phyloP scores from a whole-genome alignment of 108 stramenopile species.

The Pseudonitzschia pungens region DNA sequence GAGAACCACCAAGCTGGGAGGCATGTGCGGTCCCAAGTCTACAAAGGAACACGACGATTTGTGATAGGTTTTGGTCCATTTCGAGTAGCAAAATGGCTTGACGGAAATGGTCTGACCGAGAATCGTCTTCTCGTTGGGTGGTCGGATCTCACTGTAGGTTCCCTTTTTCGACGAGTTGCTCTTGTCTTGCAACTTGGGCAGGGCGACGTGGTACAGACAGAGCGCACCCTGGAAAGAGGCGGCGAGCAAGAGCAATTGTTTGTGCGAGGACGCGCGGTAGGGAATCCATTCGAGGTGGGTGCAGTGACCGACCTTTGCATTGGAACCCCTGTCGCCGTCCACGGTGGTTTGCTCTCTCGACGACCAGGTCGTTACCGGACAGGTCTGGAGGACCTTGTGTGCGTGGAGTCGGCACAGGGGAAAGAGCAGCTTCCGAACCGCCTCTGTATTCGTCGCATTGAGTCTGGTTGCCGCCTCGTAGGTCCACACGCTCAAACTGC shows the following conservation, averaged over 20 bases:
- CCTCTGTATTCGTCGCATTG: conserved; percentile 18
- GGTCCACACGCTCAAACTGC: conserved; percentile 67
- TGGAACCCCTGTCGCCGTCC: neutral
- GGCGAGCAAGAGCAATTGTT: conserved; percentile 54
- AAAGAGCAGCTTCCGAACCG: conserved; percentile 35
- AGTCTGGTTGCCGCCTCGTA: conserved; percentile 59
- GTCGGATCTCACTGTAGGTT: conserved; percentile 14
- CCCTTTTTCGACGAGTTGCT: neutral
- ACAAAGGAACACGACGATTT: conserved; percentile 30
- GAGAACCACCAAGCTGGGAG: conserved; percentile 25
- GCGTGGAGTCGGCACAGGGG: conserved; percentile 54
- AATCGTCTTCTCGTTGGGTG: conserved; percentile 34
- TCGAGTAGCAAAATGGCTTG: conserved; percentile 27
- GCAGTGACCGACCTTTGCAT: conserved; percentile 41
- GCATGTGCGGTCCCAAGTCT: conserved; percentile 45
- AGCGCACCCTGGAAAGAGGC: conserved; percentile 72
- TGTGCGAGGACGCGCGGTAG: conserved; percentile 35
- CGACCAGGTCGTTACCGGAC: conserved; percentile 4
- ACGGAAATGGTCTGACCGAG: conserved; percentile 28
- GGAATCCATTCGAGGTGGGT: conserved; percentile 65
- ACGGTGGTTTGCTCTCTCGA: conserved; percentile 1
- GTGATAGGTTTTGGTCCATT: conserved; percentile 28
- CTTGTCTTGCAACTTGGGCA: conserved; percentile 38
- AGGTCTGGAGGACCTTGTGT: conserved; percentile 9
- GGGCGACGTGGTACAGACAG: conserved; percentile 65